Conservation (phyloP, 148 eudicot species). For the Talinum fruticosum region DNA sequence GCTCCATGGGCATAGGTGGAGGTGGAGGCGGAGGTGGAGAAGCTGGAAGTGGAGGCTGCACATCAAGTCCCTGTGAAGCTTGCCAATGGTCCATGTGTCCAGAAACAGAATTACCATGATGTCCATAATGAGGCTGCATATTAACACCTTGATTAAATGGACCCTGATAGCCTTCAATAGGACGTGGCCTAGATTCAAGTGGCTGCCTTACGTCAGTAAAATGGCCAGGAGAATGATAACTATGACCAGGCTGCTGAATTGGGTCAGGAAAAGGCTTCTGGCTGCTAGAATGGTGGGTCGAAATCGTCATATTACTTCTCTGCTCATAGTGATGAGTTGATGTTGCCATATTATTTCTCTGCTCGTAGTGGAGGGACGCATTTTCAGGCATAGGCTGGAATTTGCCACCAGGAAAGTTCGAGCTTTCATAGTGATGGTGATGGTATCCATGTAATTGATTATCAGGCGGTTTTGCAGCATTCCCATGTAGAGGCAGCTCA, state of each 20-base stretch:
- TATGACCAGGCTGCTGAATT: slow-evolving; percentile 38
- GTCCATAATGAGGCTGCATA: slow-evolving; percentile 27
- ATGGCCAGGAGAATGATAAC: slow-evolving; percentile 29
- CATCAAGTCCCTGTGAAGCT: slow-evolving; percentile 30
- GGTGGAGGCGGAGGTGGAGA: slow-evolving; percentile 87
- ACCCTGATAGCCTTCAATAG: slow-evolving; percentile 26
- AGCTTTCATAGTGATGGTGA: slow-evolving; percentile 15
- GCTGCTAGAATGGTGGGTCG: slow-evolving; percentile 4
- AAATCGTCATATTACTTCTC: too few relatives aligned
- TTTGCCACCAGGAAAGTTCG: slow-evolving; percentile 7
- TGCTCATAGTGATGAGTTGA: slow-evolving; percentile 18
- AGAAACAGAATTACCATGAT: slow-evolving; percentile 20
- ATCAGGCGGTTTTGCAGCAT: slow-evolving; percentile 16
- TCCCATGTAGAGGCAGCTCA: slow-evolving; percentile 23
- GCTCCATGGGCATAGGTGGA: slow-evolving; percentile 62
- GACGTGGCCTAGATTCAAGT: slow-evolving; percentile 26
- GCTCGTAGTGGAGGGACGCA: slow-evolving; percentile 21
- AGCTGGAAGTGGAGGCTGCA: slow-evolving; percentile 71
- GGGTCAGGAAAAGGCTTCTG: slow-evolving; percentile 14
- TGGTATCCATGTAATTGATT: slow-evolving; percentile 23
- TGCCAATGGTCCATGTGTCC: slow-evolving; percentile 8
- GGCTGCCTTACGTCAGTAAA: slow-evolving; percentile 26
- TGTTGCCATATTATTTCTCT: slow-evolving; percentile 21
- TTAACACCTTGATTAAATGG: slow-evolving; percentile 25
- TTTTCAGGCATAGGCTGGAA: slow-evolving; percentile 13